Percentiles rank a stretch among this genome's conserved stretches.
Conservation (phyloP, 345 rosid genomes). For the Eutrema yunnanense region DNA sequence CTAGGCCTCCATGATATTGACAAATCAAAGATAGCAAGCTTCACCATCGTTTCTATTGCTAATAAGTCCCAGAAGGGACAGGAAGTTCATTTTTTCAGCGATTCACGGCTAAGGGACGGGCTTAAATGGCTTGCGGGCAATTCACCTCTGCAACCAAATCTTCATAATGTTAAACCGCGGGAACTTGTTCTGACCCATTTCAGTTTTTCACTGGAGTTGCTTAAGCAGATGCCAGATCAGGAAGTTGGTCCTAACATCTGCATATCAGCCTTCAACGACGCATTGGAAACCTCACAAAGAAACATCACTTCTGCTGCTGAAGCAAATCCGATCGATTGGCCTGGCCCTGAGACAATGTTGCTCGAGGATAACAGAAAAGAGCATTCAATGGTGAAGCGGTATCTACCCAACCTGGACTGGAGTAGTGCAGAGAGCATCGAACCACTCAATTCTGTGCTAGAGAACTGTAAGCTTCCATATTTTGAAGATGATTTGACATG, state of each 20-base stretch:
- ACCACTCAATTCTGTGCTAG: conserved; percentile 36
- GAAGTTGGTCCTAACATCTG: conserved; percentile 57
- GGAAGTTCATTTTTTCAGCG: conserved; percentile 61
- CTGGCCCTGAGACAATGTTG: conserved; percentile 66
- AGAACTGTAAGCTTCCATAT: conserved; percentile 59
- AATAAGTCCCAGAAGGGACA: conserved; percentile 35
- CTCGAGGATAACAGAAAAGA: conserved; percentile 41
- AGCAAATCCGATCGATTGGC: conserved; percentile 62
- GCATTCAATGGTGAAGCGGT: conserved; percentile 34
- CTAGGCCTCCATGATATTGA: conserved; percentile 64
- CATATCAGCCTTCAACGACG: conserved; percentile 73
- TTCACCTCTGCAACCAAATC: conserved; percentile 67
- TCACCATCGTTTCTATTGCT: conserved; percentile 50
- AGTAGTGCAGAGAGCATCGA: conserved; percentile 46
- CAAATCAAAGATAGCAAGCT: conserved; percentile 52
- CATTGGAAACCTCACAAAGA: conserved; percentile 49
- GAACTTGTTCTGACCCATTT: conserved; percentile 56
- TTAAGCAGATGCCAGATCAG: conserved; percentile 39
- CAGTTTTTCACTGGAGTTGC: conserved; percentile 41
- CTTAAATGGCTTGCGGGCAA: conserved; percentile 74
- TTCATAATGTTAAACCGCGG: conserved; percentile 44
- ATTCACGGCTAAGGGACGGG: conserved; percentile 61
- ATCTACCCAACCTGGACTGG: conserved; percentile 70
- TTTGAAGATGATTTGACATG: conserved; percentile 52
- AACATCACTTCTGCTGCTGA: conserved; percentile 55